Evolutionary conservation across 345 rosid species (phyloP), one percentile per base, ranked within the genome.

Genomic region (Lepidium didymum): DNA sequence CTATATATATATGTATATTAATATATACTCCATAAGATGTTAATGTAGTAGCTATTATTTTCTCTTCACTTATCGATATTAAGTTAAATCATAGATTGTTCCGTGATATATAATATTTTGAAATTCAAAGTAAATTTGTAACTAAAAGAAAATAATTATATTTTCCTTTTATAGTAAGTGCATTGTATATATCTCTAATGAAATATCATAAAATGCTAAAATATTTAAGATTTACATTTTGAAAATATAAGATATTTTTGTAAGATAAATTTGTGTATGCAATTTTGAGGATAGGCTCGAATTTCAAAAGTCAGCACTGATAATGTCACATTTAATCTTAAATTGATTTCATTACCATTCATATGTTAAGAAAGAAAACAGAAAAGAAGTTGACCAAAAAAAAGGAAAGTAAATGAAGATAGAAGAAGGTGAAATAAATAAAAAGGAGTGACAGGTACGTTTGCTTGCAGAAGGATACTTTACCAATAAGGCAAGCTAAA

Each of bases 401-500:
- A 43, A 10, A 14, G 35, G 4, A 1, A 25, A 11, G 13, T 14
- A 19, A 50, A 72, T 29, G 54, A 29, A 65, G 57, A 56, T 2
- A 29, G 37, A 7, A 21, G 56, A 65, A 56, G 33, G 58, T 46
- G 40, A 29, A 67, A 53, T 53, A 3, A 38, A 36, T 25, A 27
- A 36, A 74, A 61, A 74, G 31, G 64, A 74, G 78, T 67, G 78
- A 67, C 37, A 56, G 64, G 19, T 74, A 74, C 73, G 74, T 74
- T 74, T 74, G 64, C 57, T 74, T 61, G 74, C 40, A 45, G 5
- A 37, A 61, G 64, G 59, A 74, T 68, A 62, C 78, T 74, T 74
- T 74, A 68, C 78, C 78, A 74, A 68, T 67, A 74, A 74, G 78
- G 78, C 78, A 74, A 74, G 78, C 73, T 44, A 74, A 61, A 74